Conservation (phyloP, 2,329 filamentous ascomycete genomes). For the Sphaerulina vaccinii region DNA sequence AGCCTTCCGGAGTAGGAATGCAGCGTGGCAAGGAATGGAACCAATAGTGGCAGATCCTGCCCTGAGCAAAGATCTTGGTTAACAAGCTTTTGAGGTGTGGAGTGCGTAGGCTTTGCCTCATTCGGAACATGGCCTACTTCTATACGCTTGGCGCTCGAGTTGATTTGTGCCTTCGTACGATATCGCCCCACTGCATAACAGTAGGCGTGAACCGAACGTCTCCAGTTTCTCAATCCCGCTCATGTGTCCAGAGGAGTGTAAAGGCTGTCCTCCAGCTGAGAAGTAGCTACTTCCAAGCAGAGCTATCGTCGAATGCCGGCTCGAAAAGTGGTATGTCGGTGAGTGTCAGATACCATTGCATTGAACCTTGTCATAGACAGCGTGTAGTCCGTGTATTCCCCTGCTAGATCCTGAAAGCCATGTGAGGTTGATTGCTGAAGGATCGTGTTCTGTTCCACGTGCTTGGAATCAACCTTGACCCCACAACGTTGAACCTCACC, state of each 20-base stretch:
- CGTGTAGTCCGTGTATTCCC: no score
- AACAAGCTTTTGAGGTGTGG: not conserved
- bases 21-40: no score
- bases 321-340: no score
- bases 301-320: no score
- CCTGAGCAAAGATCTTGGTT: not conserved
- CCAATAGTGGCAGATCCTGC: not conserved
- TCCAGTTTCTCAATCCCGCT: not conserved
- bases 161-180: conserved; percentile 9
- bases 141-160: not conserved
- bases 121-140: not conserved
- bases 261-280: no score
- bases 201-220: not conserved
- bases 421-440: no score
- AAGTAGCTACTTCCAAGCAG: no score
- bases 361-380: no score
- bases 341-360: no score
- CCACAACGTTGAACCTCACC: no score
- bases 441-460: not conserved
- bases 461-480: no score
- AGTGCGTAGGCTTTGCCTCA: not conserved
- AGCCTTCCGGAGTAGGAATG: not conserved
- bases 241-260: not conserved
- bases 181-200: not conserved
- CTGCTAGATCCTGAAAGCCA: no score